phyloP scores from a whole-genome alignment of 1,284 basidiomycete species.

The Austropuccinia psidii region DNA sequence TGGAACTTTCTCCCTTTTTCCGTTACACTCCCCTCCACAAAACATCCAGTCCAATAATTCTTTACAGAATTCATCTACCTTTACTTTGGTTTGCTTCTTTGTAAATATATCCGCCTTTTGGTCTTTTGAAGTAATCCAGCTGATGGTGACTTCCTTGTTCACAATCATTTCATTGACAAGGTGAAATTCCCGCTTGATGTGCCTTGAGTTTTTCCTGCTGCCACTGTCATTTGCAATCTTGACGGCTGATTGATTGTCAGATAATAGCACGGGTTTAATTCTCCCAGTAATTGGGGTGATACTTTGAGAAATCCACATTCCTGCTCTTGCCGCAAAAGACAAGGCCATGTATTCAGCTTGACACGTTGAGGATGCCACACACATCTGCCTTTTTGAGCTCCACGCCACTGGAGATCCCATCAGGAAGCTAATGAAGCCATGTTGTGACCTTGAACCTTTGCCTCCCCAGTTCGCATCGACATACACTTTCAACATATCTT shows the following conservation, averaged over 20 bases:
- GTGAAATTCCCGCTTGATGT: background rate
- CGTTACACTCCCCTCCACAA: too few species aligned
- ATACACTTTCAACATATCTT: background rate
- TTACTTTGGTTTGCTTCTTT: too few species aligned
- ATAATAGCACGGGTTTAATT: background rate
- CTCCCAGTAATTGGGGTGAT: background rate
- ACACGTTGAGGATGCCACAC: background rate
- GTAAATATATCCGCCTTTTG: constrained; percentile 1
- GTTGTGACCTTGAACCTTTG: background rate
- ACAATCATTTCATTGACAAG: background rate
- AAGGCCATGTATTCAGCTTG: constrained; percentile 2
- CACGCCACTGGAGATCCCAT: background rate
- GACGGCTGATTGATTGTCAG: background rate
- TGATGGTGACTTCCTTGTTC: background rate
- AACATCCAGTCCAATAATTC: too few species aligned
- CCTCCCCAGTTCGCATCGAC: background rate
- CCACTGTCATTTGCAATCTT: background rate
- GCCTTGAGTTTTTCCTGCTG: background rate
- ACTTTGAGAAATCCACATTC: background rate
- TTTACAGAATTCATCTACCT: too few species aligned
- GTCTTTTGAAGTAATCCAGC: background rate
- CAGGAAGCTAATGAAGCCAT: background rate
- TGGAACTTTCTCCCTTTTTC: too few species aligned
- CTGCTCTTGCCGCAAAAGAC: background rate
- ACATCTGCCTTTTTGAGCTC: background rate